phyloP scores from a whole-genome alignment of 495 filamentous ascomycete species.

The Trichoderma orchidacearum region DNA sequence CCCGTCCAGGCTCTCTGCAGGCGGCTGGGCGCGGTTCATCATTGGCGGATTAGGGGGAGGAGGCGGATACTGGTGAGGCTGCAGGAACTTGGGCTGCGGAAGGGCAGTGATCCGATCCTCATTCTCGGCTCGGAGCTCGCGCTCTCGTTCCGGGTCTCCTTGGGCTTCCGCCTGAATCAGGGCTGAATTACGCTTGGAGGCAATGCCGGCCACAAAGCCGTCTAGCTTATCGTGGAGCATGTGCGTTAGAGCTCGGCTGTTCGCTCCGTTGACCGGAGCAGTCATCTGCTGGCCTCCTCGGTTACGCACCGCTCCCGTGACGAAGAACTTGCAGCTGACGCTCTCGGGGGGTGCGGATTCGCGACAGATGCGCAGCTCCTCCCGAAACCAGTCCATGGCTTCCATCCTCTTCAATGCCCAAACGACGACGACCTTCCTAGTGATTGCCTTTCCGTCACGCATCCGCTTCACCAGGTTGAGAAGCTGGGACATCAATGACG shows the following conservation, averaged over 20 bases:
- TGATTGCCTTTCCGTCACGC: constrained; percentile 84
- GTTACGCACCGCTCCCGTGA: constrained; percentile 58
- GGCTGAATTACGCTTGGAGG: constrained; percentile 67
- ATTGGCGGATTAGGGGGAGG: constrained; percentile 22
- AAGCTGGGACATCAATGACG: constrained; percentile 79
- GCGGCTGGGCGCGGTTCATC: constrained; percentile 20
- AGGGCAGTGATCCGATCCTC: constrained; percentile 74
- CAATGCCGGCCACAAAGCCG: constrained; percentile 65
- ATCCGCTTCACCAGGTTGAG: constrained; percentile 89
- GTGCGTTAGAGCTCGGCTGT: constrained; percentile 45
- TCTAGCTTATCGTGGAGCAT: constrained; percentile 73
- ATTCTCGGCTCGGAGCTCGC: constrained; percentile 70
- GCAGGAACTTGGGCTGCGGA: constrained; percentile 46
- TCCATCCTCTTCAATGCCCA: constrained; percentile 85
- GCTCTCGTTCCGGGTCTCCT: constrained; percentile 65
- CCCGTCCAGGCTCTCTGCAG: not conserved
- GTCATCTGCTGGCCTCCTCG: constrained; percentile 6
- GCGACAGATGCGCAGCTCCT: constrained; percentile 81
- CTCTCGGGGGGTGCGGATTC: constrained; percentile 71
- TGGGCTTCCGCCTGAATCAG: constrained; percentile 67
- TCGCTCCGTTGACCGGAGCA: constrained; percentile 8
- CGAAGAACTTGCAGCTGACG: constrained; percentile 87
- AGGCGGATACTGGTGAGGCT: constrained; percentile 30
- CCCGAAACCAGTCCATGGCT: constrained; percentile 96
- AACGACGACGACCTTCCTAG: constrained; percentile 75